phyloP scores from a whole-genome alignment of 2,329 filamentous ascomycete genomes.

The Sclerotinia spermophila region DNA sequence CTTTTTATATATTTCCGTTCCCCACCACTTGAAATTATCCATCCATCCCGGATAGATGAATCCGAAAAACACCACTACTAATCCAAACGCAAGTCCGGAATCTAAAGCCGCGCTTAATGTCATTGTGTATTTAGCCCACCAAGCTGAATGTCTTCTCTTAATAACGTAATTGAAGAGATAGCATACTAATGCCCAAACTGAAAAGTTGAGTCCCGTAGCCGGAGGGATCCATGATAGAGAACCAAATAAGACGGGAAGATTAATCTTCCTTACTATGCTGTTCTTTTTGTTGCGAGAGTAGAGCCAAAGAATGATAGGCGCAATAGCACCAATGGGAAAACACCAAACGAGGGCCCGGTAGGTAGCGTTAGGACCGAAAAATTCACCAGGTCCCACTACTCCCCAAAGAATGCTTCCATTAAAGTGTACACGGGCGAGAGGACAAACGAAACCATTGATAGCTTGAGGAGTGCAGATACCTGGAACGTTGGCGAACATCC shows the following conservation, averaged over 20 bases:
- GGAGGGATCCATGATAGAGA: constrained; percentile 84
- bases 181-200: constrained; percentile 80
- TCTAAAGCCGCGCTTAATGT: constrained; percentile 79
- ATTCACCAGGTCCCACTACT: constrained; percentile 76
- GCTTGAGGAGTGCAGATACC: constrained; percentile 74
- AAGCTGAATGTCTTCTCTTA: constrained; percentile 63
- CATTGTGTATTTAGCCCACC: constrained; percentile 94
- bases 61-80: constrained; percentile 80
- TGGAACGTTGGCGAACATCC: constrained; percentile 78
- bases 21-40: constrained; percentile 78
- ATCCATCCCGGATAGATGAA: constrained; percentile 79
- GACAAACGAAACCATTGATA: constrained; percentile 85
- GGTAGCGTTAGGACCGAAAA: constrained; percentile 72
- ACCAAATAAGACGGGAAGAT: constrained; percentile 78
- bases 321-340: constrained; percentile 71
- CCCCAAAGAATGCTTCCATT: constrained; percentile 89
- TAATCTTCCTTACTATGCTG: constrained; percentile 70
- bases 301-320: constrained; percentile 71
- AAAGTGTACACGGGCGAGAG: constrained; percentile 83
- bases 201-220: constrained; percentile 82
- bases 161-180: constrained; percentile 80
- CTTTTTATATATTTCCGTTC: constrained; percentile 78
- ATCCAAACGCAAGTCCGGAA: constrained; percentile 75
- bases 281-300: constrained; percentile 57
- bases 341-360: constrained; percentile 78